Base-by-base conservation (phyloP, 129 eudicot species). In the Artemisia tridentata region DNA sequence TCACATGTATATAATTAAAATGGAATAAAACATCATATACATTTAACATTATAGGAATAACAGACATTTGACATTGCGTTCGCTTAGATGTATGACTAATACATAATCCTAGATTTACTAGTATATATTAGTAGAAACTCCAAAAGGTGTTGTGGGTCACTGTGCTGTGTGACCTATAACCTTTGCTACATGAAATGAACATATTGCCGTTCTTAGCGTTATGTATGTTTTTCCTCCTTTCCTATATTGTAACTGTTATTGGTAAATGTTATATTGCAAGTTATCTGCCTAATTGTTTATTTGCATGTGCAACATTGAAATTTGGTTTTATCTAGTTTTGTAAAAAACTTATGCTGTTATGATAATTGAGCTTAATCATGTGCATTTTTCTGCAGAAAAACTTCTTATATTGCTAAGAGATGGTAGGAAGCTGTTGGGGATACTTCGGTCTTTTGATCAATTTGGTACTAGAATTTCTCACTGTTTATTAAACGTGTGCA, bases 401-500 rank as follows among this genome's bases (percentile, higher is more conserved):
- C 78, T 85, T 78, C 78, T 81, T 12, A 74, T 75, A 56, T 75
- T 85, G 84, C 64, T 79, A 25, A 64, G 84, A 58, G 89, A 85
- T 79, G 86, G 89, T 55, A 62, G 89, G 65, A 85, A 79, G 72
- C 72, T 85, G 34, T 48, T 79, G 61, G 89, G 89, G 51, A 72
- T 69, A 55, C 83, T 85, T 49, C 82, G 86, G 55, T 81, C 89
- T 54, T 85, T 78, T 72, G 86, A 85, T 68, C 84, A 85, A 75
- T 79, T 74, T 79, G 86, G 86, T 81, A 84, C 50, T 56, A 15
- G 11, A 72, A 15, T 20, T 34, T 72, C 45, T 54, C 12, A 43
- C 52, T 27, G 23, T 49, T 47, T 71, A 1, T 66, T 67, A 10
- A 17, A 18, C 25, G 59, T 48, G 34, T 20, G 8, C 38, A n/a